Percentiles rank a stretch among this genome's conserved stretches.
Conservation (phyloP, 441 rosid genomes). For the Eruca vesicaria region DNA sequence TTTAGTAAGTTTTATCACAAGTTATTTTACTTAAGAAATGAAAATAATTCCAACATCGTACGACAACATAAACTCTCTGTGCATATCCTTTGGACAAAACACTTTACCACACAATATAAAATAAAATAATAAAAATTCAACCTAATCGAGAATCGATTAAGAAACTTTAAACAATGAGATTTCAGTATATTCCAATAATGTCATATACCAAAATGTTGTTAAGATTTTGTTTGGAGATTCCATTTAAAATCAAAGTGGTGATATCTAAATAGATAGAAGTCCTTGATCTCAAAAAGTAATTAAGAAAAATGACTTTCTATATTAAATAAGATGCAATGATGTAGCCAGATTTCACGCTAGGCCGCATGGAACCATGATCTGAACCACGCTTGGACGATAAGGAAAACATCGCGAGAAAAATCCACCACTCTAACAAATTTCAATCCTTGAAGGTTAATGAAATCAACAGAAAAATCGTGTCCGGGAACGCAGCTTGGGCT, state of each 20-base stretch:
- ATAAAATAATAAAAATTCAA: not conserved
- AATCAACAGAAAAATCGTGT: conserved; percentile 81
- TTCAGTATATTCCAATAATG: not conserved
- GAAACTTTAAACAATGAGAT: not conserved
- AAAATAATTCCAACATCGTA: not conserved
- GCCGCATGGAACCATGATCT: no score
- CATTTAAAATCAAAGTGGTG: not conserved
- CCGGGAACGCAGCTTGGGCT: conserved; percentile 93
- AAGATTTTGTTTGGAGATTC: not conserved
- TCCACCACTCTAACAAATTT: no score
- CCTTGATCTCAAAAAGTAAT: no score
- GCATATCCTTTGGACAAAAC: not conserved
- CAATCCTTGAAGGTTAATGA: no score
- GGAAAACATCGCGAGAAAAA: no score
- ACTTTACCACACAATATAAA: not conserved
- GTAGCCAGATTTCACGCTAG: no score
- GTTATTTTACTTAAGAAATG: not conserved
- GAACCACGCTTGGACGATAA: no score
- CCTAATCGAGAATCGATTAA: not conserved
- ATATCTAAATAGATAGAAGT: not conserved
- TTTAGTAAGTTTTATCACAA: not conserved
- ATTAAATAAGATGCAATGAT: no score
- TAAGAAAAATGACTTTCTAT: no score
- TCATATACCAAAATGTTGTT: not conserved
- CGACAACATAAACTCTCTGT: not conserved